phyloP scores from a whole-genome alignment of 164 flowering plant genomes.

The Vitis riparia region DNA sequence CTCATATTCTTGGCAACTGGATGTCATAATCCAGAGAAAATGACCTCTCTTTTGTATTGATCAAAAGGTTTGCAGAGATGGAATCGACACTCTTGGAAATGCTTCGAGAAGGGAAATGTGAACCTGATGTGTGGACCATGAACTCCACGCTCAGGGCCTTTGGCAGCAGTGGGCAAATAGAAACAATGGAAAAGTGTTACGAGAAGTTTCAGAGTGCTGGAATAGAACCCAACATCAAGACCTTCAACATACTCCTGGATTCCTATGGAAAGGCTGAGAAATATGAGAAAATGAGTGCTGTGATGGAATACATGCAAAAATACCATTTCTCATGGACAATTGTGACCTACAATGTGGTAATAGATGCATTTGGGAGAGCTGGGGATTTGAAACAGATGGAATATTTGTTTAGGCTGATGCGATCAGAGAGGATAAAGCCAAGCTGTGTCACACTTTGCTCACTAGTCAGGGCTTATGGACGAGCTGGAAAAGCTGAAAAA shows the following conservation, averaged over 20 bases:
- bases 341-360: constrained; percentile 91
- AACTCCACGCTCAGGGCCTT: constrained; percentile 92
- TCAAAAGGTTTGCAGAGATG: constrained; percentile 78
- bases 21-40: constrained; percentile 5
- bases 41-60: constrained; percentile 18
- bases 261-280: constrained; percentile 78
- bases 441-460: constrained; percentile 89
- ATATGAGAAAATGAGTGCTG: constrained; percentile 87
- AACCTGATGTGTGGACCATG: constrained; percentile 98
- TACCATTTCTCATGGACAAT: constrained; percentile 89
- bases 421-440: constrained; percentile 81
- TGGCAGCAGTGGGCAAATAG: constrained; percentile 87
- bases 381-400: constrained; percentile 97
- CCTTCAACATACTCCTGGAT: constrained; percentile 91
- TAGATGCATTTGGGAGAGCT: constrained; percentile 94
- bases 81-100: constrained; percentile 70
- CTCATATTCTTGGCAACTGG: constrained; percentile 8
- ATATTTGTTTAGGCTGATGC: constrained; percentile 86
- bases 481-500: constrained; percentile 64
- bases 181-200: constrained; percentile 93
- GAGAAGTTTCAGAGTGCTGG: constrained; percentile 92
- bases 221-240: constrained; percentile 75
- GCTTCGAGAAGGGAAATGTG: constrained; percentile 57
- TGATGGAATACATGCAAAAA: constrained; percentile 93
- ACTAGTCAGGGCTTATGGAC: constrained; percentile 81